These are phyloP conservation scores for Eucalyptus virginea DNA, from an alignment of 345 rosid genomes.

Conservation along the genomic window DNA sequence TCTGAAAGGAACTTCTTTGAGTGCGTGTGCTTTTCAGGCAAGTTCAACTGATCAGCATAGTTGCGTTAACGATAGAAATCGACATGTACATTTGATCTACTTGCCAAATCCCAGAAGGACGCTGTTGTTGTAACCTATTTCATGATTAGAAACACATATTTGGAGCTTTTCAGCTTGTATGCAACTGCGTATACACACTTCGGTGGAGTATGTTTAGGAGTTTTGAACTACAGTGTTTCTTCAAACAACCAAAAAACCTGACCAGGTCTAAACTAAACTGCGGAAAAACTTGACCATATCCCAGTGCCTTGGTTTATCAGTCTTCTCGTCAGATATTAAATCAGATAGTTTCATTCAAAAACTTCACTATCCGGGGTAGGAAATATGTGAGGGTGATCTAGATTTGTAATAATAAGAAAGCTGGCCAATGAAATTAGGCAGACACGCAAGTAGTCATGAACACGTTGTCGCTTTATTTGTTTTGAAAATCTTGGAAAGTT, in stretches of 20 bases:
- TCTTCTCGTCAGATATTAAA: not conserved
- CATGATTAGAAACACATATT: not conserved
- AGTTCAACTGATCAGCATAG: not conserved
- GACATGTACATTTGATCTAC: not conserved
- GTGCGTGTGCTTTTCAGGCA: slow-evolving; percentile 32
- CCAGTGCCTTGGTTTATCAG: not conserved
- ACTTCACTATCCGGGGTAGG: not conserved
- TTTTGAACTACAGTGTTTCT: not conserved
- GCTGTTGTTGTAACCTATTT: not conserved
- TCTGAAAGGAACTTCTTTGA: slow-evolving; percentile 12
- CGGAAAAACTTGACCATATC: not conserved
- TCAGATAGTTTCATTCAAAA: not conserved
- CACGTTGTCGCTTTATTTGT: not conserved
- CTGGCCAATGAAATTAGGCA: not conserved
- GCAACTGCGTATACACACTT: not conserved
- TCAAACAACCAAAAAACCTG: not conserved
- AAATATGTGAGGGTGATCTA: not conserved
- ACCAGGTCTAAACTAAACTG: not conserved
- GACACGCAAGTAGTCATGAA: not conserved
- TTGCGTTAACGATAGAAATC: not conserved
- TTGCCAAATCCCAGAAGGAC: not conserved
- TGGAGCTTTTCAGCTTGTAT: not conserved
- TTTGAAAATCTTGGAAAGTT: not conserved
- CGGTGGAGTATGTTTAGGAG: not conserved
- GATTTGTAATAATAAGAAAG: not conserved